Conservation (phyloP, 176 grass and related monocot genomes). For the Bothriochloa decipiens region DNA sequence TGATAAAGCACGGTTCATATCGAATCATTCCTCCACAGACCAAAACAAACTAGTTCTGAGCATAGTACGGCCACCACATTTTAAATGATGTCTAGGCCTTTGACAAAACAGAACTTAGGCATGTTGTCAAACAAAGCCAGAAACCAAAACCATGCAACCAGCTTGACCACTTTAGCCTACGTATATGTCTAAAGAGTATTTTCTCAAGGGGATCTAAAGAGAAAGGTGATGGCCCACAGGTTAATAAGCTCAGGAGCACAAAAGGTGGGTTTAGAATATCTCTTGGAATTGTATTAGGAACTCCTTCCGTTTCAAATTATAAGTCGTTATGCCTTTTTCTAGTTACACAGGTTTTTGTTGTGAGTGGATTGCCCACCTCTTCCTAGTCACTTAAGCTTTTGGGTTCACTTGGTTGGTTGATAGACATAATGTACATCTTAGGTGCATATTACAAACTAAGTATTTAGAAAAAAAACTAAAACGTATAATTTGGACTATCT, state of each 20-base stretch:
- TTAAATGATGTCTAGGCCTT: slow-evolving; percentile 6
- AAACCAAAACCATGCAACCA: slow-evolving; percentile 10
- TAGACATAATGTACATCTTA: neutral
- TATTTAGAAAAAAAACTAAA: slow-evolving; percentile 1
- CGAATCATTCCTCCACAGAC: slow-evolving; percentile 18
- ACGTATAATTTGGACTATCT: neutral
- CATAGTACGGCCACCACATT: neutral
- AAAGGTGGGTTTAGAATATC: slow-evolving; percentile 11
- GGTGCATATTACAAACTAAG: neutral
- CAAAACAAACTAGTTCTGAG: slow-evolving; percentile 12
- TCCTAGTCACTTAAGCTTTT: too few relatives aligned
- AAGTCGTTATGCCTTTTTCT: neutral
- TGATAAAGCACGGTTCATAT: slow-evolving; percentile 15
- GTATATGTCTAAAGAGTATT: neutral
- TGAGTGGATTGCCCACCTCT: too few relatives aligned
- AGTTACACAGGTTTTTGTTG: neutral
- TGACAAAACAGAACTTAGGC: slow-evolving; percentile 2
- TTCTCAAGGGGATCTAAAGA: slow-evolving; percentile 13
- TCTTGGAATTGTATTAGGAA: slow-evolving; percentile 22
- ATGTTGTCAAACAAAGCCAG: slow-evolving; percentile 2
- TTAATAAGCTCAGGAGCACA: slow-evolving; percentile 22
- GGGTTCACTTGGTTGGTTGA: neutral
- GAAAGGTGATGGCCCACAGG: neutral
- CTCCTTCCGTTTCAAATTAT: neutral
- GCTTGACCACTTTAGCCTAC: slow-evolving; percentile 1